A percentile compares a stretch with the other conserved stretches of the same genome.
These are phyloP conservation scores for Kurtzmaniella quercitrusa DNA, from an alignment of 1,139 yeast genomes.

Conservation along the genomic window DNA sequence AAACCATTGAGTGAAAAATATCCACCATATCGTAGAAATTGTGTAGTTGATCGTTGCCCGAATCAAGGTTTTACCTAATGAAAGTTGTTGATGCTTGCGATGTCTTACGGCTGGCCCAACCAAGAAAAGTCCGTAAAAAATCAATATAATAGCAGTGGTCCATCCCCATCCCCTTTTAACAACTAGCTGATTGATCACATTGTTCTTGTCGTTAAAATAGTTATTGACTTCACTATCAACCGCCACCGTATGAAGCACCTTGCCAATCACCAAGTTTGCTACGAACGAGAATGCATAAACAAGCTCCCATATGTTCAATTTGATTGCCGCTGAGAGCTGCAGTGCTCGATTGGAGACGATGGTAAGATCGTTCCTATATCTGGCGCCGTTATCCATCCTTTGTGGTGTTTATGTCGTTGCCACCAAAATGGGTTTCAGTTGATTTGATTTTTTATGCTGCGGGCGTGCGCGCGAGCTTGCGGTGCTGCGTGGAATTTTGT, in stretches of 20 bases:
- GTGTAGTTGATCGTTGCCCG: slow-evolving; percentile 36
- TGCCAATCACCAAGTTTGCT: slow-evolving; percentile 29
- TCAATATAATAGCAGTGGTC: slow-evolving; percentile 51
- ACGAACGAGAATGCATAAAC: slow-evolving; percentile 26
- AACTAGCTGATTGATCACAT: slow-evolving; percentile 64
- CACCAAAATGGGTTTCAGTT: neutral
- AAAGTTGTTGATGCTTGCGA: neutral
- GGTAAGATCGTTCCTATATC: neutral
- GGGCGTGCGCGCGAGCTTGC: too few species aligned
- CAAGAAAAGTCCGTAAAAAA: neutral
- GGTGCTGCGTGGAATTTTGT: too few species aligned
- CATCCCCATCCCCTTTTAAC: slow-evolving; percentile 94
- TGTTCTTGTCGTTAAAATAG: slow-evolving; percentile 60
- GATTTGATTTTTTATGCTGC: neutral
- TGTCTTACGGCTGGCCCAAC: neutral
- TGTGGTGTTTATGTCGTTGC: neutral
- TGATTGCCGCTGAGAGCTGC: slow-evolving; percentile 11
- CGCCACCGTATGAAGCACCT: slow-evolving; percentile 30
- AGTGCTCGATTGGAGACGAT: slow-evolving; percentile 5
- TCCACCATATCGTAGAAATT: slow-evolving; percentile 73
- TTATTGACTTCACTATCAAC: slow-evolving; percentile 40
- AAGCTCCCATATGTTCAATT: slow-evolving; percentile 15
- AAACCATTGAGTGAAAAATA: slow-evolving; percentile 82
- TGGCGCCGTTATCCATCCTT: neutral
- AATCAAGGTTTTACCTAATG: neutral